Percentiles rank a stretch among this genome's conserved stretches.
These are phyloP conservation scores for Mycena indigotica DNA, from an alignment of 768 basidiomycete genomes.

Conservation along the genomic window DNA sequence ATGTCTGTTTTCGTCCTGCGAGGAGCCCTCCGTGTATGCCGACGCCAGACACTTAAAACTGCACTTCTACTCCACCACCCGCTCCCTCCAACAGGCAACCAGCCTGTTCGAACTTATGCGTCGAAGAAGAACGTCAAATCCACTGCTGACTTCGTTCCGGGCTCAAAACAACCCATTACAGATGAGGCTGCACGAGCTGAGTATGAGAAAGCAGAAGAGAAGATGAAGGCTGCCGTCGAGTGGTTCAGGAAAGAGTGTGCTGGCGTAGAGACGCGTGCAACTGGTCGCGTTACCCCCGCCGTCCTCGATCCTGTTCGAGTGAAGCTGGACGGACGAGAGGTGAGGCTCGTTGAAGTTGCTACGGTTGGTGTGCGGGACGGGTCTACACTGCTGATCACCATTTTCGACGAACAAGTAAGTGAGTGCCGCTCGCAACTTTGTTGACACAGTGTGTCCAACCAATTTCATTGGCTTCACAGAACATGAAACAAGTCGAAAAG, in stretches of 20 bases:
- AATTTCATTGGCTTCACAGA: too few relatives aligned
- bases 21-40: neutral
- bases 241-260: constrained; percentile 80
- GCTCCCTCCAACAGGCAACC: neutral
- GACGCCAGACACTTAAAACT: neutral
- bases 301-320: constrained; percentile 72
- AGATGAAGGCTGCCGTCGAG: constrained; percentile 67
- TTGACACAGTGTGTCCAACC: constrained; percentile 33
- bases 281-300: constrained; percentile 74
- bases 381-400: constrained; percentile 67
- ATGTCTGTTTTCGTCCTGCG: neutral
- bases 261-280: constrained; percentile 68
- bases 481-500: constrained; percentile 71
- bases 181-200: constrained; percentile 57
- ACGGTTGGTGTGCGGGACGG: constrained; percentile 84
- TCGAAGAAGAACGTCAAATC: constrained; percentile 39
- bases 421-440: constrained; percentile 2
- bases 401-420: constrained; percentile 78
- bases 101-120: neutral
- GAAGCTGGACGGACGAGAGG: constrained; percentile 42
- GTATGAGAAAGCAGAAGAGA: constrained; percentile 61
- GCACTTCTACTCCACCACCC: neutral
- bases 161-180: constrained; percentile 63
- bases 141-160: constrained; percentile 64
- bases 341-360: constrained; percentile 68